Percentiles rank a stretch among this genome's conserved stretches.
Conservation (phyloP, 495 filamentous ascomycete species). For the Trichoderma gamsii region DNA sequence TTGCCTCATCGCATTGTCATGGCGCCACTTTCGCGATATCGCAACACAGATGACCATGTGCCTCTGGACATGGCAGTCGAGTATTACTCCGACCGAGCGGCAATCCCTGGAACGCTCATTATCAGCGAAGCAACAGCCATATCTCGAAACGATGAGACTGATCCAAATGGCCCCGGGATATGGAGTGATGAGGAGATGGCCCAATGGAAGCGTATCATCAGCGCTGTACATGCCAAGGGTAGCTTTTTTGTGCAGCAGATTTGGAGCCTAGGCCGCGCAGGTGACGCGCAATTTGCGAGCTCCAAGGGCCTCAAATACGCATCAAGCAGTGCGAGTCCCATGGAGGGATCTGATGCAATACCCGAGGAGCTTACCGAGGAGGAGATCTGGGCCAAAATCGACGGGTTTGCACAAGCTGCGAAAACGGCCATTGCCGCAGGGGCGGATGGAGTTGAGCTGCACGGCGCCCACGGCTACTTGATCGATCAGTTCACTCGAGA, state of each 20-base stretch:
- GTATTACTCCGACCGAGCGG: conserved; percentile 59
- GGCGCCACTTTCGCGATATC: conserved; percentile 45
- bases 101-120: conserved; percentile 53
- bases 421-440: conserved; percentile 60
- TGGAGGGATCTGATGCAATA: conserved; percentile 29
- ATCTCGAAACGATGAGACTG: conserved; percentile 45
- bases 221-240: conserved; percentile 60
- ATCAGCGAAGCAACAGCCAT: conserved; percentile 64
- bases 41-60: conserved; percentile 26
- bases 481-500: conserved; percentile 70
- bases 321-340: conserved; percentile 41
- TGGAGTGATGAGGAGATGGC: conserved; percentile 53
- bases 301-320: conserved; percentile 38
- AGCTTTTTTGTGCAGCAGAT: conserved; percentile 61
- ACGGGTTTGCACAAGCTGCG: conserved; percentile 54
- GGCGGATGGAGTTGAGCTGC: conserved; percentile 73
- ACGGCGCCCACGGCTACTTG: conserved; percentile 69
- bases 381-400: conserved; percentile 52
- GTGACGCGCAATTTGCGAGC: conserved; percentile 34
- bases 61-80: background rate
- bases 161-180: conserved; percentile 57
- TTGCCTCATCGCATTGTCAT: conserved; percentile 40
- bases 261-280: conserved; percentile 59
- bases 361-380: conserved; percentile 47
- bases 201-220: conserved; percentile 57